These are phyloP conservation scores for Suillus fuscotomentosus DNA, from an alignment of 768 basidiomycete species.

Conservation along the genomic window DNA sequence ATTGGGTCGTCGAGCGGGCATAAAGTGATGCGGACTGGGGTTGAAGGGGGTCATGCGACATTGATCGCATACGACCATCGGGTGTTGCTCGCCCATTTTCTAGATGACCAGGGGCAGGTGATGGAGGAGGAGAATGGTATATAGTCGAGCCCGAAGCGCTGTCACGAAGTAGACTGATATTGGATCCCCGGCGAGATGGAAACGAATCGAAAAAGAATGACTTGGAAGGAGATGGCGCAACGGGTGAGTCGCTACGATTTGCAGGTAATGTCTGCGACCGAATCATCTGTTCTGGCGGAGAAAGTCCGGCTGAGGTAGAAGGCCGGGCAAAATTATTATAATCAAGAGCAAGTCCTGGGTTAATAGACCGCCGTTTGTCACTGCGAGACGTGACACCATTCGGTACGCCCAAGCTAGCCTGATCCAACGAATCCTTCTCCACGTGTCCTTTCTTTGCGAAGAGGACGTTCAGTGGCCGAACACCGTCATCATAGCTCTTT, in stretches of 20 bases:
- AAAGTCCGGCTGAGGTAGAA: slow-evolving; percentile 13
- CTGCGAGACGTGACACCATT: slow-evolving; percentile 32
- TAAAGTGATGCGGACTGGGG: slow-evolving; percentile 5
- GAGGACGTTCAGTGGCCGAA: slow-evolving; percentile 38
- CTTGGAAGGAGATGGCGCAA: slow-evolving; percentile 17
- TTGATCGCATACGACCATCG: slow-evolving; percentile 42
- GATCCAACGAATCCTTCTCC: slow-evolving; percentile 13
- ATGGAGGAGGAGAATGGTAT: slow-evolving; percentile 39
- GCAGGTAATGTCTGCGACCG: slow-evolving; percentile 29
- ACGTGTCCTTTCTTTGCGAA: slow-evolving; percentile 20
- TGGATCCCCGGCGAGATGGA: slow-evolving; percentile 18
- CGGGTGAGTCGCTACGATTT: slow-evolving; percentile 24
- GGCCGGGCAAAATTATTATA: slow-evolving; percentile 8
- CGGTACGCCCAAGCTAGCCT: slow-evolving; percentile 25
- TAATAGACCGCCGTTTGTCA: slow-evolving; percentile 54
- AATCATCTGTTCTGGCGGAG: slow-evolving; percentile 23
- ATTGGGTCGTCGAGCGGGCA: slow-evolving; percentile 10
- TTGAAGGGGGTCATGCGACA: slow-evolving; percentile 28
- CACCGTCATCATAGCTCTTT: slow-evolving; percentile 45
- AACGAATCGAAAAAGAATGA: slow-evolving; percentile 14
- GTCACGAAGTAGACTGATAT: slow-evolving; percentile 25
- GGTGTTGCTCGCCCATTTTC: slow-evolving; percentile 33
- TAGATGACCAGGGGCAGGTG: slow-evolving; percentile 26
- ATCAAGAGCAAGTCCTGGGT: slow-evolving; percentile 45
- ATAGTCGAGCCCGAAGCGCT: slow-evolving; percentile 25